Base-by-base conservation (phyloP, 768 basidiomycete species). In the Tricholoma sp. region DNA sequence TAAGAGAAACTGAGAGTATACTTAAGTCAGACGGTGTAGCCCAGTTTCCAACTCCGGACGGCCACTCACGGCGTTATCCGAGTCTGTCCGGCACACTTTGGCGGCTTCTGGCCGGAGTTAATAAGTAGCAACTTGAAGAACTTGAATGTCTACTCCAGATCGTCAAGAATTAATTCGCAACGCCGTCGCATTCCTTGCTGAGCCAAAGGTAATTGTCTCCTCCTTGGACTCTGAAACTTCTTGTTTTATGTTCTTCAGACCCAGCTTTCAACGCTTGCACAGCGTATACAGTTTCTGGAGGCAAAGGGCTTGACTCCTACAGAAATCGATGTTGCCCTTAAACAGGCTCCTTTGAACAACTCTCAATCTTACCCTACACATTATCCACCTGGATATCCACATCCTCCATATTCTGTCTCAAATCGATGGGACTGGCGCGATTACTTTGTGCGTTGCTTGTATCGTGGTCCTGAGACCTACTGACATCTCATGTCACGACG, bases 351-450 rank as follows among this genome's bases (percentile, higher is more conserved):
- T 12, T 44, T 54, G n/a, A 62, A 62, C 39, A 54, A 34, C 53
- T 53, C 61, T n/a, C 60, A 54, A 31, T 59, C 53, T 39, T 65
- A 56, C 63, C 60, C 61, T 36, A 57, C 64, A 5, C 66, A 65
- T 34, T 81, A 81, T 65, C 57, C 70, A 54, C 63, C 76, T 49
- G 64, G 69, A 1, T 88, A 85, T 70, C 74, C 70, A n/a, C 63
- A 56, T 18, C 63, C 57, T 36, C 72, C 77, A 17, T 71, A 76
- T 59, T 68, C 73, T 59, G 77, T 77, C 13, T 65, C 72, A 20
- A 83, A 81, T 8, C 77, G 75, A 57, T 85, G 91, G 82, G 96
- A 98, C 70, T 99, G 97, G 97, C 79, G 95, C 56, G 97, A 99
- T 72, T 93, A 96, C 70, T 99, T 98, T 69, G 94, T 95, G 66